Conservation (phyloP, 192 early-diverging fungal genomes). For the Gryganskiella cystojenkinii region DNA sequence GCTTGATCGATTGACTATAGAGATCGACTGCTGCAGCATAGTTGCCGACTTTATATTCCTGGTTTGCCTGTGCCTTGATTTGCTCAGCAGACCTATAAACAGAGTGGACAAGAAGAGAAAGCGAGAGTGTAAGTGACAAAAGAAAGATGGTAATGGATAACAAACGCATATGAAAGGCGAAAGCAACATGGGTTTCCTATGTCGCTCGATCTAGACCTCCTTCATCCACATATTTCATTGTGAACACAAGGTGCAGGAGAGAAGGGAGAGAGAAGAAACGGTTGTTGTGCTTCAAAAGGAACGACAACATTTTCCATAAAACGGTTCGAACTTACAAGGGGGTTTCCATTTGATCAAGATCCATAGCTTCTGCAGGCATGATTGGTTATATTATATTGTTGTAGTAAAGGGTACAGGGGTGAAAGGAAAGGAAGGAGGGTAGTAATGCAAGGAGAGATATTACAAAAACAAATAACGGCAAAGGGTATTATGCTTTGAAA, state of each 20-base stretch:
- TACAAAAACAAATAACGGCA: too few species aligned
- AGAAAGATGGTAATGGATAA: background rate
- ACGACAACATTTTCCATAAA: too few species aligned
- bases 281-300: too few species aligned
- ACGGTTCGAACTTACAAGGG: slow-evolving; percentile 56
- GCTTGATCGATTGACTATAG: slow-evolving; percentile 77
- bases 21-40: slow-evolving; percentile 75
- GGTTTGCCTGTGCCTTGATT: slow-evolving; percentile 77
- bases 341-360: slow-evolving; percentile 42
- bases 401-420: background rate
- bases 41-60: slow-evolving; percentile 73
- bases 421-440: background rate
- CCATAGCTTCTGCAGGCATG: slow-evolving; percentile 55
- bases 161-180: too few species aligned
- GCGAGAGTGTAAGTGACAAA: background rate
- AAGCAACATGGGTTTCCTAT: too few species aligned
- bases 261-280: background rate
- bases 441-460: too few species aligned
- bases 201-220: too few species aligned
- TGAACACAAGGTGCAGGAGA: background rate
- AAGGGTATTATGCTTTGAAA: too few species aligned
- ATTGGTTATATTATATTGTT: slow-evolving; percentile 7
- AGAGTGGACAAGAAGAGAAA: background rate
- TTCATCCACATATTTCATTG: background rate
- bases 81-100: slow-evolving; percentile 63